Percentiles rank a stretch among this genome's conserved stretches.
phyloP scores from a whole-genome alignment of 2,329 filamentous ascomycete genomes.

The Trichoderma harzianum region DNA sequence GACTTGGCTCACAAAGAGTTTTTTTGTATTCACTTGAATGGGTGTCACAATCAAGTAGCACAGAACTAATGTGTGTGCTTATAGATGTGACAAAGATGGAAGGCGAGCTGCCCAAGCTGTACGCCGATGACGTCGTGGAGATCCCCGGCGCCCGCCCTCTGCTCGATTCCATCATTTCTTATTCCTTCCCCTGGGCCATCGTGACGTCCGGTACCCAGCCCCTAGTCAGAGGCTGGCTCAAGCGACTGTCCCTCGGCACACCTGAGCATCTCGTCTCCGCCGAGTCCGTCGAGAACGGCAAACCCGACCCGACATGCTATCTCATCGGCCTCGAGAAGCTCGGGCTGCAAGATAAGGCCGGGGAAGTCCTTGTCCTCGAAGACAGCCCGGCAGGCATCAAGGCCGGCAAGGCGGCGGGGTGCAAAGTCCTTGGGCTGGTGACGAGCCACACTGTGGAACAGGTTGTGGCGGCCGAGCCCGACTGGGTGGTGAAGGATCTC shows the following conservation, averaged over 20 bases:
- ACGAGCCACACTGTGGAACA: conserved; percentile 77
- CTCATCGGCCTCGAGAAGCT: conserved; percentile 62
- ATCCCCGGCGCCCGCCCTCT: conserved; percentile 78
- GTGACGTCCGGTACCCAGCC: conserved; percentile 70
- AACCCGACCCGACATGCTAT: conserved; percentile 76
- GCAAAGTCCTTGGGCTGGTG: conserved; percentile 76
- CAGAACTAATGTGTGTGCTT: not conserved
- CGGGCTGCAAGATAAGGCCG: conserved; percentile 45
- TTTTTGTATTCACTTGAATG: not conserved
- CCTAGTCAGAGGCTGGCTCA: conserved; percentile 70
- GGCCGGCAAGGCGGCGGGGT: conserved; percentile 82
- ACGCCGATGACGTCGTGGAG: conserved; percentile 75
- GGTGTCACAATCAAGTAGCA: not conserved
- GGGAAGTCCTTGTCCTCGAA: conserved; percentile 72
- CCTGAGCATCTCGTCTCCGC: conserved; percentile 69
- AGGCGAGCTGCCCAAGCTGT: conserved; percentile 69
- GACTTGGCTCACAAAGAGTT: not conserved
- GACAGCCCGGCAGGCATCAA: conserved; percentile 83
- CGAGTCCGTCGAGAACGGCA: conserved; percentile 71
- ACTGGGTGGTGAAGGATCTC: conserved; percentile 83
- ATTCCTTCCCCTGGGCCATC: conserved; percentile 75
- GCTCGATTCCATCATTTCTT: conserved; percentile 61
- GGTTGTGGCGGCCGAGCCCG: conserved; percentile 71
- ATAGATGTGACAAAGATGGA: conserved; percentile 78
- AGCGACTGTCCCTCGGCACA: conserved; percentile 60